These are phyloP conservation scores for Allium sativum DNA, from an alignment of 106 monocot species.

Conservation along the genomic window DNA sequence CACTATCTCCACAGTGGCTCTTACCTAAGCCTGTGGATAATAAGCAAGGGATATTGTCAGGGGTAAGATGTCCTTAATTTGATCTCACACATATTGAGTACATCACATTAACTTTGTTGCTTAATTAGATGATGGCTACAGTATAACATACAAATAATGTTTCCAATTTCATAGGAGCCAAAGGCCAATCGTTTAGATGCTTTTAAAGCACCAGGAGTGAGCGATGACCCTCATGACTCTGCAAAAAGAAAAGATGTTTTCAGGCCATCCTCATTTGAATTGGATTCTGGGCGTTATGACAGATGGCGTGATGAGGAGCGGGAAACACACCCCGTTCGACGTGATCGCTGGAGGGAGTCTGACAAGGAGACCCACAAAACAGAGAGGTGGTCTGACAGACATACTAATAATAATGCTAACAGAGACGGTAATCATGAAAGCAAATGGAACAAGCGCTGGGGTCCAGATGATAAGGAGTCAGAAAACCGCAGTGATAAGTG, in stretches of 20 bases:
- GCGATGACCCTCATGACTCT: slow-evolving; percentile 31
- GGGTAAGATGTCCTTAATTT: slow-evolving; percentile 23
- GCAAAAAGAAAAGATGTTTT: slow-evolving; percentile 64
- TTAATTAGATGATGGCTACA: too few species aligned
- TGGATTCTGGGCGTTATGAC: slow-evolving; percentile 54
- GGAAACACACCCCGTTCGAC: slow-evolving; percentile 49
- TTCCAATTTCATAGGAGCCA: too few species aligned
- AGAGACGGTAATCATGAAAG: slow-evolving; percentile 56
- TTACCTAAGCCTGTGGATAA: slow-evolving; percentile 65
- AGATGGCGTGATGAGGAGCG: slow-evolving; percentile 98
- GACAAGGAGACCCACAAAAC: slow-evolving; percentile 53
- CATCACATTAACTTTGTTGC: too few species aligned
- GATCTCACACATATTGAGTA: too few species aligned
- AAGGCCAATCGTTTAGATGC: too few species aligned
- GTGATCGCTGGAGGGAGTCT: slow-evolving; percentile 62
- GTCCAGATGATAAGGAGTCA: slow-evolving; percentile 74
- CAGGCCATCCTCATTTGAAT: slow-evolving; percentile 47
- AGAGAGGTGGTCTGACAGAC: slow-evolving; percentile 60
- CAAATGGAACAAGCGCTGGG: slow-evolving; percentile 97
- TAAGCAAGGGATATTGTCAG: slow-evolving; percentile 31
- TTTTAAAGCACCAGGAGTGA: slow-evolving; percentile 6
- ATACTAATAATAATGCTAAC: slow-evolving; percentile 47
- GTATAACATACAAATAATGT: too few species aligned
- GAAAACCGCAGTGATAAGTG: slow-evolving; percentile 63
- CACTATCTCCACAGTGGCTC: slow-evolving; percentile 99